phyloP scores from a whole-genome alignment of 2,329 filamentous ascomycete species.

The Xylariaceae sp. region DNA sequence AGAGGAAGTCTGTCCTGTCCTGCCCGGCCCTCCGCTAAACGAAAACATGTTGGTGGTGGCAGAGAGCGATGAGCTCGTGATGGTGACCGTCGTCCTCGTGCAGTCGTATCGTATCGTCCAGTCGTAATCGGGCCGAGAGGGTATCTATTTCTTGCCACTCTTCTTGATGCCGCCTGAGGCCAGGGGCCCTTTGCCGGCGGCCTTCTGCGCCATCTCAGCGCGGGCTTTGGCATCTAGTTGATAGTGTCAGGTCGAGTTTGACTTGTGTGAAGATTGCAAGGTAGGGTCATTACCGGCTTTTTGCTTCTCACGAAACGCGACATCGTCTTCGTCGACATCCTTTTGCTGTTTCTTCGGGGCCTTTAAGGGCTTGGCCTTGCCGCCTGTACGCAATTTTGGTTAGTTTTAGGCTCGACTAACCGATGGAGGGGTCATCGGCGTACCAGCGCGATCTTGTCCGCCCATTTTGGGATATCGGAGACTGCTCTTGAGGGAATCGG shows the following conservation, averaged over 20 bases:
- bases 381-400: conserved; percentile 47
- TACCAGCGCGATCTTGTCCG: not conserved
- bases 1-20: not conserved
- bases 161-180: conserved; percentile 91
- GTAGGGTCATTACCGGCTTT: conserved; percentile 62
- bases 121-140: conserved; percentile 11
- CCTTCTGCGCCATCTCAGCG: conserved; percentile 78
- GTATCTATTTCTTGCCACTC: conserved; percentile 84
- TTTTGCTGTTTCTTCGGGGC: conserved; percentile 78
- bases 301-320: conserved; percentile 80
- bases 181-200: conserved; percentile 82
- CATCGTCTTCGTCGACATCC: conserved; percentile 83
- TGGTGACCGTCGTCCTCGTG: conserved; percentile 6
- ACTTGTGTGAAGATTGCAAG: not conserved
- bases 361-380: conserved; percentile 84
- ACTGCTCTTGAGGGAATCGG: no score
- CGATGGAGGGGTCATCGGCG: not conserved
- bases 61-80: conserved; percentile 15
- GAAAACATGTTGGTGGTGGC: conserved; percentile 2
- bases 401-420: not conserved
- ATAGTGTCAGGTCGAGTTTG: conserved; percentile 7
- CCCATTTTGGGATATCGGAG: not conserved
- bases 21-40: not conserved
- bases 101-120: conserved; percentile 12
- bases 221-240: conserved; percentile 74